Conservation (phyloP, 225 moss, liverwort and hornwort genomes). For the Physcomitrellopsis africana region DNA sequence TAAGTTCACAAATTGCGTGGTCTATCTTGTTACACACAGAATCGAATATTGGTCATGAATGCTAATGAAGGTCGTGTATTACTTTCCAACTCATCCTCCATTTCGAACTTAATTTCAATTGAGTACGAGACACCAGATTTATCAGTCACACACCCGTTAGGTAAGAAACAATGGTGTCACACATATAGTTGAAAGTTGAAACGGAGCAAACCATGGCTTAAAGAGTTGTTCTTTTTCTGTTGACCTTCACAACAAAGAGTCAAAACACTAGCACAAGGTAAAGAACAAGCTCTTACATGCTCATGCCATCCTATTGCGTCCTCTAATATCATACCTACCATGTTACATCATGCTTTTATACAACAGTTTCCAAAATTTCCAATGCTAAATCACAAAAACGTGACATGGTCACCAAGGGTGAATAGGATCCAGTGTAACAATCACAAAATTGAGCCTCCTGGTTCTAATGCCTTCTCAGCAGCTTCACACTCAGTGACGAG, state of each 20-base stretch:
- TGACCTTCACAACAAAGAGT: constrained; percentile 38
- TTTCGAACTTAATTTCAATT: no score
- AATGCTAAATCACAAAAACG: constrained; percentile 48
- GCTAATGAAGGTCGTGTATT: no score
- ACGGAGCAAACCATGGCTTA: constrained; percentile 13
- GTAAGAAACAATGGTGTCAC: background rate
- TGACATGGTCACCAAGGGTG: constrained; percentile 39
- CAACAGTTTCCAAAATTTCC: constrained; percentile 54
- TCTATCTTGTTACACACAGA: no score
- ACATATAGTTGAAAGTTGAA: background rate
- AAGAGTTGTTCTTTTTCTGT: constrained; percentile 33
- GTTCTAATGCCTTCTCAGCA: constrained; percentile 50
- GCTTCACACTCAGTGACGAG: constrained; percentile 80
- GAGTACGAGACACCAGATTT: no score
- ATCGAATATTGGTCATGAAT: no score
- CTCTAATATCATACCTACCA: constrained; percentile 47
- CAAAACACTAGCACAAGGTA: constrained; percentile 48
- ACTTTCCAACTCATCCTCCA: no score
- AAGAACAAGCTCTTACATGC: constrained; percentile 48
- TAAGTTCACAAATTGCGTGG: no score
- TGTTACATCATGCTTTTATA: constrained; percentile 65
- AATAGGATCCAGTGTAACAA: constrained; percentile 42
- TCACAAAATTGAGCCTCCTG: constrained; percentile 60
- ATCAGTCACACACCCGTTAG: no score
- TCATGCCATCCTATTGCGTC: constrained; percentile 43